A percentile compares a stretch with the other conserved stretches of the same genome.
Conservation (phyloP, 2,329 filamentous ascomycete species). For the Elsinoe arachidis region DNA sequence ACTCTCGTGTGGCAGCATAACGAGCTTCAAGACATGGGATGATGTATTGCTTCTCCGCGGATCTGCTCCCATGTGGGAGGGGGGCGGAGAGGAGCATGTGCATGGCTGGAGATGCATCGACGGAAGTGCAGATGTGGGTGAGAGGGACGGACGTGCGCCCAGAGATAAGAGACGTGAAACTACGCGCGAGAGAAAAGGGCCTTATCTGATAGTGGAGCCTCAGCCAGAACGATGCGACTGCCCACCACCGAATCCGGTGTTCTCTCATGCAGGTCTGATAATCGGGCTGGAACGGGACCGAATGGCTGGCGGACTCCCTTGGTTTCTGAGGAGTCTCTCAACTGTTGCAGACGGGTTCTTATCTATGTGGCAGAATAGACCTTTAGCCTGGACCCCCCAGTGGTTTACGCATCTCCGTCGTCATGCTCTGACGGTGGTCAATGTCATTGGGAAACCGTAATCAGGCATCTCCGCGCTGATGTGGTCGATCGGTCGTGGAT, state of each 20-base stretch:
- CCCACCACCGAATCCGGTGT: neutral
- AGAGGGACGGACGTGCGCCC: neutral
- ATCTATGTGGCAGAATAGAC: neutral
- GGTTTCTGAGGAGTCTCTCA: neutral
- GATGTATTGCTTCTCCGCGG: conserved; percentile 10
- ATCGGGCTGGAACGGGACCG: conserved; percentile 10
- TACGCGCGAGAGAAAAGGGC: neutral
- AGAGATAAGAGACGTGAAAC: conserved; percentile 12
- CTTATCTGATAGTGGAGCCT: conserved; percentile 11
- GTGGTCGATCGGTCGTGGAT: neutral
- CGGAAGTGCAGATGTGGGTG: neutral
- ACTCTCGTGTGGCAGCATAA: neutral
- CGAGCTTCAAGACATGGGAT: neutral
- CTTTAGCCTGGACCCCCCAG: neutral
- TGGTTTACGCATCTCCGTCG: neutral
- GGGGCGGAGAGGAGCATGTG: neutral
- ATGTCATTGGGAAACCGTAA: neutral
- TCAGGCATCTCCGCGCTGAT: neutral
- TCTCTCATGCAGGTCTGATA: neutral
- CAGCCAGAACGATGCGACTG: neutral
- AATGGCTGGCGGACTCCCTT: neutral
- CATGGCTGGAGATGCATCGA: neutral
- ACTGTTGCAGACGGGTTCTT: neutral
- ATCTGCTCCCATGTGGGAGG: neutral
- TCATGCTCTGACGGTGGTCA: neutral